Conservation (phyloP, 352 stramenopile species). For the Phytopythium montanum region DNA sequence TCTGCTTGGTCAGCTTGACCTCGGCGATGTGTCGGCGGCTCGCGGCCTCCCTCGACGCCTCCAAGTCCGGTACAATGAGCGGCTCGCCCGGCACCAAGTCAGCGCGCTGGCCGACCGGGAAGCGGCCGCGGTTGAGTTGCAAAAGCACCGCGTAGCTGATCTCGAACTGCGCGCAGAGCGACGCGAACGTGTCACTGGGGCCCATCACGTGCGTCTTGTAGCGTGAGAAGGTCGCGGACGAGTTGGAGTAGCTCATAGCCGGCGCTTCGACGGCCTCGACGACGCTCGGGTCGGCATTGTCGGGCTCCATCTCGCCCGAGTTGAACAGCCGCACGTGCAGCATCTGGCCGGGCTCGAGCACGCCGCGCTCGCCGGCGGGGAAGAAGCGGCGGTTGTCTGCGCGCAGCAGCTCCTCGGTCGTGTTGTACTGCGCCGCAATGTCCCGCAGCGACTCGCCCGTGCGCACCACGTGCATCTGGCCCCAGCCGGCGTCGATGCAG, state of each 20-base stretch:
- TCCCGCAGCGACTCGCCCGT: conserved; percentile 58
- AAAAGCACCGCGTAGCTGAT: conserved; percentile 70
- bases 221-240: conserved; percentile 48
- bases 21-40: conserved; percentile 68
- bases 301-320: conserved; percentile 58
- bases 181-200: conserved; percentile 62
- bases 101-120: conserved; percentile 58
- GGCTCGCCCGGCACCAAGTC: conserved; percentile 53
- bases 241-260: conserved; percentile 21
- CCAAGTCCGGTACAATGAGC: conserved; percentile 72
- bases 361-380: conserved; percentile 64
- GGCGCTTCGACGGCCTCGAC: conserved; percentile 10
- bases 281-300: conserved; percentile 11
- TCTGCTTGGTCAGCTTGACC: conserved; percentile 85
- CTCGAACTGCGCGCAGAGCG: conserved; percentile 56
- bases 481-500: conserved; percentile 81
- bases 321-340: conserved; percentile 78
- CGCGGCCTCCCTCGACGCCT: conserved; percentile 48
- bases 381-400: conserved; percentile 83
- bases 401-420: conserved; percentile 69
- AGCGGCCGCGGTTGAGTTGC: conserved; percentile 75
- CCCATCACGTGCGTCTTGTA: conserved; percentile 68
- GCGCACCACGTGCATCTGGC: conserved; percentile 80
- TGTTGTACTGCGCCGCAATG: conserved; percentile 81
- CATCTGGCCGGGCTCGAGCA: conserved; percentile 63